Evolutionary conservation across 768 basidiomycete genomes (phyloP).

Genomic region (Boletus vinaceobasis): DNA sequence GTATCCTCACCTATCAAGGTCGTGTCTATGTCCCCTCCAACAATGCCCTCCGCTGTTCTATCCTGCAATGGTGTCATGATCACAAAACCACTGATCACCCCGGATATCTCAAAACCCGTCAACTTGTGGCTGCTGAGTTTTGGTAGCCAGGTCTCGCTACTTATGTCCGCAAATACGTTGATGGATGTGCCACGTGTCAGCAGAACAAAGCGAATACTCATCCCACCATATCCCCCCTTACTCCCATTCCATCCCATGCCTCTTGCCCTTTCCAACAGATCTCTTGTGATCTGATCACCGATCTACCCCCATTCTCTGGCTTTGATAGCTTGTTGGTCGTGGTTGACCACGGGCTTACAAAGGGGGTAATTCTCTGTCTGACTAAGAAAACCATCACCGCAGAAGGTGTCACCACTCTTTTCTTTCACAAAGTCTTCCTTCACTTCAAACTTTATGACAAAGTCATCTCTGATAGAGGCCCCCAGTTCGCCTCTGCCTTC

Average conservation of each 20-base stretch:
- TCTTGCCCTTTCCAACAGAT: background rate
- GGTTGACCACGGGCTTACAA: background rate
- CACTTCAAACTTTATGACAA: background rate
- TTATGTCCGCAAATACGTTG: rapidly evolving
- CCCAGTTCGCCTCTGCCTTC: too few species aligned
- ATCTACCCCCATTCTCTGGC: background rate
- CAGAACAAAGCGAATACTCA: background rate
- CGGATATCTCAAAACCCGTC: background rate
- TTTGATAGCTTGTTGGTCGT: background rate
- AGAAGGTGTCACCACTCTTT: background rate
- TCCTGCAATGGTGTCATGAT: too few species aligned
- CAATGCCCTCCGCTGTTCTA: too few species aligned
- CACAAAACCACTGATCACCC: background rate
- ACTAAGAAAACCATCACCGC: background rate
- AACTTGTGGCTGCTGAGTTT: rapidly evolving
- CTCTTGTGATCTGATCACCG: background rate
- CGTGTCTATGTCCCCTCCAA: too few species aligned
- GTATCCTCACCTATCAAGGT: background rate
- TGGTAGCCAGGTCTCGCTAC: background rate
- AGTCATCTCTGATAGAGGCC: too few species aligned
- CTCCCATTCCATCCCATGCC: too few species aligned
- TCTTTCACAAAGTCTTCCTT: background rate
- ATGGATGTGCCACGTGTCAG: rapidly evolving
- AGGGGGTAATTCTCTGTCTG: background rate
- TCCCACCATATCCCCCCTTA: too few species aligned